These are phyloP conservation scores for Quercus aquifolioides DNA, from an alignment of 306 rosid species.

Conservation along the genomic window DNA sequence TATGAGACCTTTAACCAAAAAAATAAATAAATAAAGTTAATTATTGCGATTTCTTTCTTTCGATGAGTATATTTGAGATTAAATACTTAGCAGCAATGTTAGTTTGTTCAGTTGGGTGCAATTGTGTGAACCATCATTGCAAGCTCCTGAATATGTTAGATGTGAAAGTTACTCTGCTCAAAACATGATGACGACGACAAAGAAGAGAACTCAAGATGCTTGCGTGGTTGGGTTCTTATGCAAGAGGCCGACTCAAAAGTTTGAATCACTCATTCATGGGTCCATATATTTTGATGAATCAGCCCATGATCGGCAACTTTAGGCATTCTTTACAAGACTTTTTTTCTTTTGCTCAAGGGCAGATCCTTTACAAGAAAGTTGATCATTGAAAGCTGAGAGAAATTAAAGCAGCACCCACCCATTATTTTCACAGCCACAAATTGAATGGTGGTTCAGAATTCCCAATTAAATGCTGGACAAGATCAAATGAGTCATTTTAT, in stretches of 20 bases:
- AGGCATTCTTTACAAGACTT: background rate
- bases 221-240: background rate
- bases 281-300: background rate
- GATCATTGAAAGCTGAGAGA: background rate
- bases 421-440: background rate
- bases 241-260: no score
- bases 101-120: background rate
- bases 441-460: background rate
- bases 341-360: no score
- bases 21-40: no score
- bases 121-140: background rate
- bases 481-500: background rate
- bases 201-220: background rate
- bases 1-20: no score
- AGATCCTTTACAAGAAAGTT: background rate
- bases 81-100: background rate
- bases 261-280: background rate
- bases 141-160: background rate
- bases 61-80: background rate
- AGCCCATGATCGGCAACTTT: background rate
- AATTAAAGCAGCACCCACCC: background rate
- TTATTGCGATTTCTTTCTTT: background rate
- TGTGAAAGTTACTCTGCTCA: background rate
- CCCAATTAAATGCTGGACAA: background rate
- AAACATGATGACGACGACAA: background rate